phyloP scores from a whole-genome alignment of 148 eudicot genomes.

The Pharnaceum exiguum region DNA sequence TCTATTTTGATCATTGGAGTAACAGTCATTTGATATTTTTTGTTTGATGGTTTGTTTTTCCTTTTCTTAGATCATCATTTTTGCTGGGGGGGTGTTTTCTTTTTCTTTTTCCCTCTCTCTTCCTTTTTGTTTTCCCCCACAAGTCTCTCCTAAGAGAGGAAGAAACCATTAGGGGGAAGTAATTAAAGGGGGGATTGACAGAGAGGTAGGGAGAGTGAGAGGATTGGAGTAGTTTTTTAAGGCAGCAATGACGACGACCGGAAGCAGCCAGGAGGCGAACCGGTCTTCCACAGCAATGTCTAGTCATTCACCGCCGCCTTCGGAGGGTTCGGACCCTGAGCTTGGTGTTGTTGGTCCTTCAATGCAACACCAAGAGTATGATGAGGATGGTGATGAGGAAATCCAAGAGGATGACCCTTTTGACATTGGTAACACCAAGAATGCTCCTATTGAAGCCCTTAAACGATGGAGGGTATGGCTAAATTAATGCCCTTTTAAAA shows the following conservation, averaged over 20 bases:
- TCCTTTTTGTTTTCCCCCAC: constrained; percentile 10
- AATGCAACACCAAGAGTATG: not conserved
- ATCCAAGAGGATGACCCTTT: constrained; percentile 51
- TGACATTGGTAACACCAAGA: constrained; percentile 72
- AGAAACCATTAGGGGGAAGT: too few relatives aligned
- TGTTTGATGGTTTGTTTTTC: constrained; percentile 3
- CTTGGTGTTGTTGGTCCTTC: constrained; percentile 10
- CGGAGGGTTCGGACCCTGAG: constrained; percentile 27
- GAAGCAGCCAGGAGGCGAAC: constrained; percentile 12
- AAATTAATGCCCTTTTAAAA: not conserved
- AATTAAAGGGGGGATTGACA: not conserved
- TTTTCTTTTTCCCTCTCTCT: constrained; percentile 14
- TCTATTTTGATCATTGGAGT: not conserved
- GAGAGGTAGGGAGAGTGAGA: not conserved
- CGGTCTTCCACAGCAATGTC: not conserved
- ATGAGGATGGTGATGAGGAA: constrained; percentile 22
- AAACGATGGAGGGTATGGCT: constrained; percentile 78
- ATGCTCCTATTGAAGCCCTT: constrained; percentile 51
- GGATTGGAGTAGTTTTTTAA: too few relatives aligned
- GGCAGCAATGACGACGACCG: constrained; percentile 3
- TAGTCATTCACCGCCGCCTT: not conserved
- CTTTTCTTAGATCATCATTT: not conserved
- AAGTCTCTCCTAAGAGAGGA: not conserved
- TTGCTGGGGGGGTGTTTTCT: constrained; percentile 12
- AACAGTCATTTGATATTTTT: not conserved